Conservation (phyloP, 202 grass and related monocot genomes). For the Cymbopogon flexuosus region DNA sequence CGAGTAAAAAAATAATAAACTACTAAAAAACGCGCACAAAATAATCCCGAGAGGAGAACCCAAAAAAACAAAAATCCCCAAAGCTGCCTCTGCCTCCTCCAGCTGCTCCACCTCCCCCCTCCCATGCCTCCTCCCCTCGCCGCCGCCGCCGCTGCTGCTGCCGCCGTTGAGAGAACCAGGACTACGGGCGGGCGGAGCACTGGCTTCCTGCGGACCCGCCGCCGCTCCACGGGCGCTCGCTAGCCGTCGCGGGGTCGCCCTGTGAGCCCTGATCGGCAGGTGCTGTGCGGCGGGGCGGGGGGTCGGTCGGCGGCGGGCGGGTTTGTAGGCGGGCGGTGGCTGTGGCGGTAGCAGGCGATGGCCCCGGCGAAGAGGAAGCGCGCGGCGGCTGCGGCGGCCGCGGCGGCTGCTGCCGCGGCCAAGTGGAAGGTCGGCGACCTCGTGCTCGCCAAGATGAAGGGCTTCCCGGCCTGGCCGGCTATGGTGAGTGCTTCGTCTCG, state of each 20-base stretch:
- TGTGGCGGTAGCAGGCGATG: conserved; percentile 28
- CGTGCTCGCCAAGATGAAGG: conserved; percentile 99
- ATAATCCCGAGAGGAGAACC: conserved; percentile 20
- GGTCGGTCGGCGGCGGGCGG: background rate
- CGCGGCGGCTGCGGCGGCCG: conserved; percentile 43
- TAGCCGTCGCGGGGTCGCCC: conserved; percentile 1
- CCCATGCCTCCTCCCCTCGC: conserved; percentile 1
- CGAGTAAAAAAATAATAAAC: background rate
- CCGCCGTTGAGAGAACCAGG: background rate
- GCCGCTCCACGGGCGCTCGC: background rate
- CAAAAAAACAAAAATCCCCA: conserved; percentile 16
- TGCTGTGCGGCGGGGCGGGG: background rate
- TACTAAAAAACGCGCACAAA: conserved; percentile 17
- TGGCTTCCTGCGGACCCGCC: background rate
- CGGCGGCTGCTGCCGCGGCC: conserved; percentile 50
- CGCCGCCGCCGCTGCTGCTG: conserved; percentile 23
- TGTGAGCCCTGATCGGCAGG: conserved; percentile 21
- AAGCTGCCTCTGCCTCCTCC: background rate
- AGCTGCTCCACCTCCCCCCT: background rate
- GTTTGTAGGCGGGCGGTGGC: background rate
- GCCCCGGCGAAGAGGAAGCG: conserved; percentile 68
- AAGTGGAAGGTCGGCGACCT: conserved; percentile 99
- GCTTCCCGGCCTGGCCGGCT: conserved; percentile 95
- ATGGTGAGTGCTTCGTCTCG: conserved; percentile 47
- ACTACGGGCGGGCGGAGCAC: background rate